Conservation (phyloP, 2,329 filamentous ascomycete species). For the Penicillium sp. region DNA sequence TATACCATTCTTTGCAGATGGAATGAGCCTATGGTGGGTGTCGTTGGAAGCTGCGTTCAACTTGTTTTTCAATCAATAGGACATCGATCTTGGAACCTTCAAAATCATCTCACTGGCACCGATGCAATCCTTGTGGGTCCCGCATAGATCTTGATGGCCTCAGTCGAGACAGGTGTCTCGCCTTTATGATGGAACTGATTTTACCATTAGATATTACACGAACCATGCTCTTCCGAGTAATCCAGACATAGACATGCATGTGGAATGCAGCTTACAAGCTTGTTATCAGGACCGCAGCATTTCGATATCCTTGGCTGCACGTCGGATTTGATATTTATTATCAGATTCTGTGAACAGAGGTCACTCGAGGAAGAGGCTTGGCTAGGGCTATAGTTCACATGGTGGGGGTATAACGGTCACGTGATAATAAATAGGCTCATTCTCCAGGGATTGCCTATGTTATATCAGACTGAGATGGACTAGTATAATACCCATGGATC, state of each 20-base stretch:
- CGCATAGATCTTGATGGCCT: not conserved
- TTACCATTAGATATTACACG: too few relatives aligned
- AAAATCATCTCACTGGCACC: too few relatives aligned
- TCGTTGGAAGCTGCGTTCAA: not conserved
- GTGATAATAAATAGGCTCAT: not conserved
- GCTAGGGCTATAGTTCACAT: not conserved
- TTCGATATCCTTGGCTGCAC: not conserved
- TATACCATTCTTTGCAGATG: not conserved
- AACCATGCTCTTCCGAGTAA: not conserved
- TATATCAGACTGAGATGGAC: not conserved
- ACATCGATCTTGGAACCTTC: not conserved
- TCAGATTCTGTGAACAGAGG: not conserved
- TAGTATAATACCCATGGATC: not conserved
- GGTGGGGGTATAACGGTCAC: not conserved
- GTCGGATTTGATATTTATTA: not conserved
- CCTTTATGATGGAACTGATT: not conserved
- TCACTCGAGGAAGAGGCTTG: not conserved
- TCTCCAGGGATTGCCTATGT: not conserved
- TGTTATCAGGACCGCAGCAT: not conserved
- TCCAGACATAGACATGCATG: not conserved
- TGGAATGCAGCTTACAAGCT: not conserved
- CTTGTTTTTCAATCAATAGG: not conserved
- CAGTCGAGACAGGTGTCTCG: not conserved
- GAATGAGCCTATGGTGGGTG: not conserved
- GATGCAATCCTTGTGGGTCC: not conserved